phyloP scores from a whole-genome alignment of 2,329 filamentous ascomycete genomes.

The Neonectria punicea region DNA sequence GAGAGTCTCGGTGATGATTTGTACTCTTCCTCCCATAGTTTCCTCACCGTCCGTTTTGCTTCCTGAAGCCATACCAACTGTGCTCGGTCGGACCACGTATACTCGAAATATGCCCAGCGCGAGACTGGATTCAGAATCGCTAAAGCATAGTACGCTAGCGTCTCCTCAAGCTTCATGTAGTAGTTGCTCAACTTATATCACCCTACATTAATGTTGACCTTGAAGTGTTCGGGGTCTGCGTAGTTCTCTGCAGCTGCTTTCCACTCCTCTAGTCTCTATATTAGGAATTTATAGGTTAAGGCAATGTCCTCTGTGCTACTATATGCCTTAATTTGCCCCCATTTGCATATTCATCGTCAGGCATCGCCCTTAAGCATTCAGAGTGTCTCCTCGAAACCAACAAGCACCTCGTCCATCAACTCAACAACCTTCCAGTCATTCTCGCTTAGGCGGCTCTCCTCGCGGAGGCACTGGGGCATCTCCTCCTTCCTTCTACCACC shows the following conservation, averaged over 20 bases:
- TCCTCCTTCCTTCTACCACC: no score
- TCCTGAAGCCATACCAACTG: not conserved
- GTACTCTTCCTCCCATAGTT: constrained; percentile 2
- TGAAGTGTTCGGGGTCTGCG: constrained; percentile 1
- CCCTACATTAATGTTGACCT: constrained; percentile 1
- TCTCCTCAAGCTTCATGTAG: not conserved
- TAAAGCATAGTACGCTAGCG: constrained; percentile 4
- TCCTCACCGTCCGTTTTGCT: constrained; percentile 1
- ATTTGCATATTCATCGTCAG: not conserved
- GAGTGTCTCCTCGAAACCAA: no score
- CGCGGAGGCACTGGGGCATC: no score
- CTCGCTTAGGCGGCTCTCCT: no score
- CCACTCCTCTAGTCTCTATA: not conserved
- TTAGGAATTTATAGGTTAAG: constrained; percentile 1
- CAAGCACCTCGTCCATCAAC: no score
- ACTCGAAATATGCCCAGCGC: constrained; percentile 1
- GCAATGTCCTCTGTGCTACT: not conserved
- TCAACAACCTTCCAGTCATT: no score
- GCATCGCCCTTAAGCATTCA: not conserved
- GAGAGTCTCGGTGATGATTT: not conserved
- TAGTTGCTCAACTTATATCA: not conserved
- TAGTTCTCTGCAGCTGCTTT: constrained; percentile 6
- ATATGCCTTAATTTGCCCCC: not conserved
- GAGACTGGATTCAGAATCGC: not conserved
- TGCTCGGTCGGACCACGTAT: not conserved